Evolutionary conservation across 805 yeast genomes (phyloP).

Genomic region (Saturnispora gosingensis): DNA sequence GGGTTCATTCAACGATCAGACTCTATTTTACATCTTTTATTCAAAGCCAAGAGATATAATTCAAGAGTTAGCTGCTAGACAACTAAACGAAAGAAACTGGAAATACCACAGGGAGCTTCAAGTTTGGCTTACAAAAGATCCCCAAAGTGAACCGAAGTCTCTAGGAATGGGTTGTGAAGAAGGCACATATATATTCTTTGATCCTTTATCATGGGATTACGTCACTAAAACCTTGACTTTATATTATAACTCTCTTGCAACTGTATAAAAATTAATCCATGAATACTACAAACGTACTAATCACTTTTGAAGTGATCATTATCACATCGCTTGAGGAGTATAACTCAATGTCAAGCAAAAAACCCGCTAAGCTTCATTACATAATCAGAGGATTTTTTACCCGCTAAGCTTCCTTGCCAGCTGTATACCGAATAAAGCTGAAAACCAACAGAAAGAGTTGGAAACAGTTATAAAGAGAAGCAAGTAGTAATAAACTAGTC

Average conservation of each 20-base stretch:
- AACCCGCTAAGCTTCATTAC: not conserved
- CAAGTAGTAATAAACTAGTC: not conserved
- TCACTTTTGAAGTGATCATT: too few relatives aligned
- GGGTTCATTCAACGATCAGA: conserved; percentile 73
- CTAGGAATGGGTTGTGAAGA: conserved; percentile 76
- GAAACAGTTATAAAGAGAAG: not conserved
- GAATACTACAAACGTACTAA: too few relatives aligned
- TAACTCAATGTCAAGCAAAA: too few relatives aligned
- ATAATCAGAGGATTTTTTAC: not conserved
- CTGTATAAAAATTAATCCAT: not conserved
- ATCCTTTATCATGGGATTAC: conserved; percentile 93
- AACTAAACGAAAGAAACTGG: conserved; percentile 90
- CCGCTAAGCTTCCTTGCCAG: not conserved
- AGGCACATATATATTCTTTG: conserved; percentile 90
- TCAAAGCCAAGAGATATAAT: conserved; percentile 86
- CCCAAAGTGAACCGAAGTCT: conserved; percentile 77
- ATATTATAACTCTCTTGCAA: conserved; percentile 33
- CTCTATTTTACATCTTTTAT: conserved; percentile 86
- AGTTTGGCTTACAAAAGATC: conserved; percentile 94
- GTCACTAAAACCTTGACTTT: conserved; percentile 61
- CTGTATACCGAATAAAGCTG: not conserved
- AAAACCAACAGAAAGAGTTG: not conserved
- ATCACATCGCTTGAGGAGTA: too few relatives aligned
- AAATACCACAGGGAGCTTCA: conserved; percentile 91
- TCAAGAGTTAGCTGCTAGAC: conserved; percentile 91